phyloP scores from a whole-genome alignment of 2,329 filamentous ascomycete species.

The Pseudogymnoascus sp. region DNA sequence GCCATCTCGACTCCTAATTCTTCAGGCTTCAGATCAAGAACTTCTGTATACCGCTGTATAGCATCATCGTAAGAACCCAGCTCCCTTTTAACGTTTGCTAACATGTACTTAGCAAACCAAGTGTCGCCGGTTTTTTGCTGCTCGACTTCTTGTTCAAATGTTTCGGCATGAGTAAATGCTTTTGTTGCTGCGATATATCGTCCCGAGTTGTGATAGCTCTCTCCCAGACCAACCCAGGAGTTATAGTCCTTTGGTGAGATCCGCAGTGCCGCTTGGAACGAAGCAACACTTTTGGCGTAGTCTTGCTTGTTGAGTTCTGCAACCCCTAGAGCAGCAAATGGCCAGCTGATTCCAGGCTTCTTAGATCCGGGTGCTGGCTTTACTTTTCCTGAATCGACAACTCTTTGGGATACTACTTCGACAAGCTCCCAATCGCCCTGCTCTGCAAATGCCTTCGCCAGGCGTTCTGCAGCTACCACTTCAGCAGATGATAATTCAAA shows the following conservation, averaged over 20 bases:
- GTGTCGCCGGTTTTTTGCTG: conserved; percentile 55
- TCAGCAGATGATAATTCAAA: conserved; percentile 87
- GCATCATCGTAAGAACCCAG: conserved; percentile 84
- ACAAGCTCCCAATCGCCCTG: conserved; percentile 94
- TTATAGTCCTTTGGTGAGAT: conserved; percentile 84
- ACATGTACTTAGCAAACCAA: conserved; percentile 96
- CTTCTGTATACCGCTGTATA: conserved; percentile 65
- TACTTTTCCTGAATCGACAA: conserved; percentile 91
- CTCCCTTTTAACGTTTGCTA: conserved; percentile 89
- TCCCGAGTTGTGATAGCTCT: conserved; percentile 92
- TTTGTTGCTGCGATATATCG: conserved; percentile 90
- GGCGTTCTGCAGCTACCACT: conserved; percentile 75
- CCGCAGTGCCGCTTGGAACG: conserved; percentile 81
- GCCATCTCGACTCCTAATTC: conserved; percentile 87
- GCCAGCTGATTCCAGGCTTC: conserved; percentile 90
- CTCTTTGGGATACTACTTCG: conserved; percentile 80
- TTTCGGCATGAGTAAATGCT: conserved; percentile 78
- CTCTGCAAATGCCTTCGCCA: conserved; percentile 80
- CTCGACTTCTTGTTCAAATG: conserved; percentile 56
- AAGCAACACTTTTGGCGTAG: conserved; percentile 79
- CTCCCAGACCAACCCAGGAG: conserved; percentile 92
- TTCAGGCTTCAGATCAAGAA: conserved; percentile 57
- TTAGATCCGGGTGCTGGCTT: conserved; percentile 87
- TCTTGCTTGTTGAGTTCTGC: conserved; percentile 93
- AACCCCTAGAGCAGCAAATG: conserved; percentile 85